Base-by-base conservation (phyloP, 495 filamentous ascomycete species). In the Tuber microsphaerosporum region DNA sequence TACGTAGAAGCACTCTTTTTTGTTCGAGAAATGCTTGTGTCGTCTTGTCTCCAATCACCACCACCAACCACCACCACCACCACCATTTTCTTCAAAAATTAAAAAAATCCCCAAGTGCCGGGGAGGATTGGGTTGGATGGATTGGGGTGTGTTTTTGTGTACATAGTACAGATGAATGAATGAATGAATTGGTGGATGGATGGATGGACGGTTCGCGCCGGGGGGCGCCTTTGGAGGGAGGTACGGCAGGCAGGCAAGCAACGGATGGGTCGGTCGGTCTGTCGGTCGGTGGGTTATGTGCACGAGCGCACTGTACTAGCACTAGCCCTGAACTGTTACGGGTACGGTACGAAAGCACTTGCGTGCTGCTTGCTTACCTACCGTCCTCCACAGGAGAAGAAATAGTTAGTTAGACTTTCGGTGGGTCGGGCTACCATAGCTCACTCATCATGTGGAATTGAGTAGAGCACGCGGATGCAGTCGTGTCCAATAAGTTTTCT, bases 11-110 rank as follows among this genome's bases (percentile, higher is more conserved):
- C 51, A 56, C 51, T n/a, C 48, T 56, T 56, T 26, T 56, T 56
- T 56, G 51, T 56, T 56, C 51, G 51, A 56, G 51, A 56, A 56
- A 56, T 56, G 51, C 51, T 56, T 26, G 51, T 56, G 26, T 56
- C 26, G 6, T 56, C 51, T 56, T 8, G 51, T 26, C 51, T 26
- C 51, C 51, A n/a, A 41, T 37, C 34, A 37, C 39, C 39, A 41
- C 39, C 39, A 41, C 39, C 39, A 41, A 41, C 3, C 39, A 56
- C 12, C n/a, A 56, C 22, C 51, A 56, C 9, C 22, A 26, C n/a
- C 48, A 4, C 22, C 10, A 56, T 56, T 56, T 56, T 56, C 34
- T 37, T 37, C 34, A 37, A 41, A 41, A 41, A 41, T 41, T 41
- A 2, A 41, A 41, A 41, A 5, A 41, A 41, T 2, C 39, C 39